Evolutionary conservation across 2,329 filamentous ascomycete species (phyloP), one percentile per base, ranked within the genome.

Genomic region (Nigrospora sphaerica): DNA sequence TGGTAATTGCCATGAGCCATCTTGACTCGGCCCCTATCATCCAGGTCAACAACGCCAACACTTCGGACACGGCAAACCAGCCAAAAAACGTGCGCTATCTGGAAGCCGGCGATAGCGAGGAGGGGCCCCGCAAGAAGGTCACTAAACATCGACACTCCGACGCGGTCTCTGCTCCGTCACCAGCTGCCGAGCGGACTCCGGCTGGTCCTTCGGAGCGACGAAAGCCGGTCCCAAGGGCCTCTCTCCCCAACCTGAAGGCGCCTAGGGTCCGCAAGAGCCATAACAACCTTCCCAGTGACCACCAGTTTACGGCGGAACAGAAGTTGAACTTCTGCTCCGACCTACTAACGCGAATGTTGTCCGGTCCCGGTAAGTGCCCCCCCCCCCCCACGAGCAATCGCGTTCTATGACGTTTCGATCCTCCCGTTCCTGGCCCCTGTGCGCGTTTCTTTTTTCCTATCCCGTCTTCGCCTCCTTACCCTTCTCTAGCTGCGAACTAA

Each of bases 1-100:
- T 84, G 6, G 79, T 84, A 0, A 72, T 83, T 2, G 68, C 75
- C 12, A 81, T 83, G 78, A 80, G 76, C 58, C 73, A 75, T 17
- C 64, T 79, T 47, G 72, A 78, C 41, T 63, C 60, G 10, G 54
- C 62, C 3, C 64, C 68, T 0, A 50, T 61, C 4, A 62, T 62
- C 11, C 65, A 62, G 31, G 53, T 62, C 18, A 57, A 61, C 33
- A 50, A 57, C 6, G 44, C 39, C 16, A 37, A 47, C 13, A 53
- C 57, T 1, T 51, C 54, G 12, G 47, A 48, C 35, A 46, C 49
- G 11, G 47, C 56, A 36, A 45, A 47, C 14, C 56, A 57, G 23
- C 62, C 67, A 44, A 75, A 76, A 57, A 74, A 71, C 42, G 70
- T 76, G 1, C 72, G 76, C 52, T 74, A 75, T 37, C 57, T 77